Conservation (phyloP, 2,329 filamentous ascomycete genomes). For the Elsinoe australis region DNA sequence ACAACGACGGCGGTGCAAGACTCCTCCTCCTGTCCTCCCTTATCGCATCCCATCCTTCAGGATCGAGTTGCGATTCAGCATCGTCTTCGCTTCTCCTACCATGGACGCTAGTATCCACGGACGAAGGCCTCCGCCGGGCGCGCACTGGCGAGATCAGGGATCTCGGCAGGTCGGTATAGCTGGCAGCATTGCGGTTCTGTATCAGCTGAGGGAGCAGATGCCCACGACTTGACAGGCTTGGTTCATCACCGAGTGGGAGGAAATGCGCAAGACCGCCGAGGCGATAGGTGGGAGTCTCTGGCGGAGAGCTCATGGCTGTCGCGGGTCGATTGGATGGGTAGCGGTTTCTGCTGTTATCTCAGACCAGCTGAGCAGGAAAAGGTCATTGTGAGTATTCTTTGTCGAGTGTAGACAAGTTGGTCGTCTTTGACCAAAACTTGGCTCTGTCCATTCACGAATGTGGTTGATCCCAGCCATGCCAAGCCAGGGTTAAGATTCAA, state of each 20-base stretch:
- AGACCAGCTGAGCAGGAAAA: too few species aligned
- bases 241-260: constrained; percentile 35
- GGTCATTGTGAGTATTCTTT: too few species aligned
- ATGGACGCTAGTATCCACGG: constrained; percentile 5
- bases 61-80: constrained; percentile 1
- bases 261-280: constrained; percentile 34
- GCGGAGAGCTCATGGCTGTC: constrained; percentile 7
- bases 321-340: background rate
- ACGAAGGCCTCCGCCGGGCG: constrained; percentile 6
- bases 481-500: background rate
- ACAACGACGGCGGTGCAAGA: constrained; percentile 36
- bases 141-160: background rate
- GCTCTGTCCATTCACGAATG: background rate
- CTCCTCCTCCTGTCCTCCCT: constrained; percentile 35
- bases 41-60: background rate
- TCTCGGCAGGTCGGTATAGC: constrained; percentile 20
- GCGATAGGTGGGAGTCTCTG: constrained; percentile 21
- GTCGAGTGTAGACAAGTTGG: too few species aligned
- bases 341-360: background rate
- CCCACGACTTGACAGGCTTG: constrained; percentile 37
- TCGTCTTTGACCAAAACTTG: background rate
- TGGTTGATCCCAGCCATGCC: background rate
- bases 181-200: constrained; percentile 23
- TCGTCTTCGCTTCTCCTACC: constrained; percentile 15
- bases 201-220: constrained; percentile 36